phyloP scores from a whole-genome alignment of 805 yeast species.

The Myxozyma geophila region DNA sequence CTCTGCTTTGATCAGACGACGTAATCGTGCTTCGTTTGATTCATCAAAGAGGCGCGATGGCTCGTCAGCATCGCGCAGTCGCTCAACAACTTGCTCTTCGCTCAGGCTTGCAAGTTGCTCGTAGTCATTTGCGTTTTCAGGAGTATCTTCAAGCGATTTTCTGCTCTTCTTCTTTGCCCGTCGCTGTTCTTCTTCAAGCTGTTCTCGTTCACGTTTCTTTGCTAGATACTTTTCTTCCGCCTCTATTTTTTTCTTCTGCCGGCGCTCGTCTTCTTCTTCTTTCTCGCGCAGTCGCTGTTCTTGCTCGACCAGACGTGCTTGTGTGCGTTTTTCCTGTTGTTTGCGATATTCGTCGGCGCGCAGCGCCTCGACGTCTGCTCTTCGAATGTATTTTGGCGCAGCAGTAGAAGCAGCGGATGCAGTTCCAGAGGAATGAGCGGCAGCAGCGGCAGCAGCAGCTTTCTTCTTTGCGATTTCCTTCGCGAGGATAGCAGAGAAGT shows the following conservation, averaged over 20 bases:
- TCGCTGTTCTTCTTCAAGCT: slow-evolving; percentile 34
- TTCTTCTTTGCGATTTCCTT: slow-evolving; percentile 56
- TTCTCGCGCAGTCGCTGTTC: slow-evolving; percentile 45
- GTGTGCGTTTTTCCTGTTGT: slow-evolving; percentile 35
- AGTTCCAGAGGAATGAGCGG: slow-evolving; percentile 7
- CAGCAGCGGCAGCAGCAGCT: slow-evolving; percentile 37
- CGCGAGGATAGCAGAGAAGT: slow-evolving; percentile 52
- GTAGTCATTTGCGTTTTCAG: background rate
- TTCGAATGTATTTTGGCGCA: slow-evolving; percentile 26
- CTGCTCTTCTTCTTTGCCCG: slow-evolving; percentile 37
- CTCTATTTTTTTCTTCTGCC: slow-evolving; percentile 34
- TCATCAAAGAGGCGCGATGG: slow-evolving; percentile 40
- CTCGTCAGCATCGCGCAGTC: slow-evolving; percentile 40
- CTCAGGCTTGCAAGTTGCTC: background rate
- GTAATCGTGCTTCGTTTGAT: slow-evolving; percentile 30
- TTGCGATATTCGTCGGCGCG: slow-evolving; percentile 32
- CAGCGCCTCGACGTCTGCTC: slow-evolving; percentile 35
- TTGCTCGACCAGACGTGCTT: slow-evolving; percentile 25
- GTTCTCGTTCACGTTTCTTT: slow-evolving; percentile 34
- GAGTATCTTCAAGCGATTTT: background rate
- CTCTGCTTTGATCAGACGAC: slow-evolving; percentile 36
- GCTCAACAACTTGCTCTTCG: slow-evolving; percentile 42
- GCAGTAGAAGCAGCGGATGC: slow-evolving; percentile 14
- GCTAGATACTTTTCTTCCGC: slow-evolving; percentile 38
- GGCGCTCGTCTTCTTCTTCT: slow-evolving; percentile 35